phyloP scores from a whole-genome alignment of 768 basidiomycete genomes.

The Mrakia frigida region DNA sequence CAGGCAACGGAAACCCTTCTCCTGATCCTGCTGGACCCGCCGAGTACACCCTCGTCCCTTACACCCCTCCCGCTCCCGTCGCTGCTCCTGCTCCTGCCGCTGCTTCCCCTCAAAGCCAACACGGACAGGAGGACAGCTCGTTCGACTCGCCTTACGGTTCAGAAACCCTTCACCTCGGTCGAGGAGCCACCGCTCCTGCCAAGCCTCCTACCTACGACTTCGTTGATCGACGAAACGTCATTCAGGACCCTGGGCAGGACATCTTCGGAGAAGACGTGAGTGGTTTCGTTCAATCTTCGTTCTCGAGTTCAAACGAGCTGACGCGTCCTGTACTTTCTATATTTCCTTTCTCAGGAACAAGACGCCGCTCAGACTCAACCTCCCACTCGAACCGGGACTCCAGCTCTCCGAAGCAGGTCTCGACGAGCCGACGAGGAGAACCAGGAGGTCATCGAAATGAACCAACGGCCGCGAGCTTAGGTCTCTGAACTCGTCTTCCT shows the following conservation, averaged over 20 bases:
- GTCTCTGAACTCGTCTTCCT: neutral
- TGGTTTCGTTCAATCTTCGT: neutral
- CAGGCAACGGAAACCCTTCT: slow-evolving; percentile 43
- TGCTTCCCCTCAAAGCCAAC: neutral
- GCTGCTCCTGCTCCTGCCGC: neutral
- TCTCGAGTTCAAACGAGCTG: neutral
- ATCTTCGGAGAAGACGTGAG: slow-evolving; percentile 27
- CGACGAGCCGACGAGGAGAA: slow-evolving; percentile 6
- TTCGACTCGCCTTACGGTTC: slow-evolving; percentile 18
- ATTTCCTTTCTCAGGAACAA: neutral
- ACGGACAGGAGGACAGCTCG: neutral
- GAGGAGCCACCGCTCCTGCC: neutral
- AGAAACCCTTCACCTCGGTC: slow-evolving; percentile 16
- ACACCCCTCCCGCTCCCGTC: neutral
- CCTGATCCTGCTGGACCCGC: slow-evolving; percentile 39
- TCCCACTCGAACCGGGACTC: slow-evolving; percentile 7
- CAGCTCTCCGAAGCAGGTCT: neutral
- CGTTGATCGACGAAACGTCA: slow-evolving; percentile 22
- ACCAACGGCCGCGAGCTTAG: neutral
- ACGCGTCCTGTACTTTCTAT: neutral
- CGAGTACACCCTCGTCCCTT: slow-evolving; percentile 30
- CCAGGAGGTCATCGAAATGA: slow-evolving; percentile 30
- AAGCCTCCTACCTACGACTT: slow-evolving; percentile 27
- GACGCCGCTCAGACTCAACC: neutral
- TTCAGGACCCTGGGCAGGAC: slow-evolving; percentile 23